phyloP scores from a whole-genome alignment of 2,329 filamentous ascomycete genomes.

The Acarospora socialis region DNA sequence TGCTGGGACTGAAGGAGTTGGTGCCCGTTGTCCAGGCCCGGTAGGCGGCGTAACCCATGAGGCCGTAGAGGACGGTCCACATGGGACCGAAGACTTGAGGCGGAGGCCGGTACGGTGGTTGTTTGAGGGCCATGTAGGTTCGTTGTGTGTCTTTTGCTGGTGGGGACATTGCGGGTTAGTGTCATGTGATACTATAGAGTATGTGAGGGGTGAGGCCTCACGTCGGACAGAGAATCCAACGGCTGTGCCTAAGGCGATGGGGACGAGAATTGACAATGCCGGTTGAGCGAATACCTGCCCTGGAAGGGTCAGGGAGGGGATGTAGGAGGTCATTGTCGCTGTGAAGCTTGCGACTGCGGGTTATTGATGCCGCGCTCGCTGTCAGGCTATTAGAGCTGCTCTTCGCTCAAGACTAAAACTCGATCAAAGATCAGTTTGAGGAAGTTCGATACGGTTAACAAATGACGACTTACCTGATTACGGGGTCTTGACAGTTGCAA shows the following conservation, averaged over 20 bases:
- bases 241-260: slow-evolving; percentile 57
- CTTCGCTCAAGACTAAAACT: too few relatives aligned
- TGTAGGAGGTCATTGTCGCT: slow-evolving; percentile 57
- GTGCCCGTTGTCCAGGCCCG: slow-evolving; percentile 54
- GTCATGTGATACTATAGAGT: neutral
- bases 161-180: too few relatives aligned
- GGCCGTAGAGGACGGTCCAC: slow-evolving; percentile 44
- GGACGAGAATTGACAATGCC: slow-evolving; percentile 60
- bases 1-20: slow-evolving; percentile 40
- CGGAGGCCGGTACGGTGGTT: slow-evolving; percentile 41
- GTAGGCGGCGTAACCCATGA: slow-evolving; percentile 84
- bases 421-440: too few relatives aligned
- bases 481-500: too few relatives aligned
- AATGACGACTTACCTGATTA: too few relatives aligned
- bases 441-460: too few relatives aligned
- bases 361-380: too few relatives aligned
- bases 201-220: slow-evolving; percentile 1
- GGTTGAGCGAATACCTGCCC: slow-evolving; percentile 55
- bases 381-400: too few relatives aligned
- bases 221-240: slow-evolving; percentile 41
- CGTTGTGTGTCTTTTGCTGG: slow-evolving; percentile 22
- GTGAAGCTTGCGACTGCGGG: too few relatives aligned
- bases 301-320: slow-evolving; percentile 65
- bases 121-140: slow-evolving; percentile 25
- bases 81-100: slow-evolving; percentile 44